Percentiles rank a stretch among this genome's conserved stretches.
Evolutionary conservation across 2,329 filamentous ascomycete species (phyloP).

Genomic region (Verticillium tricorpus): DNA sequence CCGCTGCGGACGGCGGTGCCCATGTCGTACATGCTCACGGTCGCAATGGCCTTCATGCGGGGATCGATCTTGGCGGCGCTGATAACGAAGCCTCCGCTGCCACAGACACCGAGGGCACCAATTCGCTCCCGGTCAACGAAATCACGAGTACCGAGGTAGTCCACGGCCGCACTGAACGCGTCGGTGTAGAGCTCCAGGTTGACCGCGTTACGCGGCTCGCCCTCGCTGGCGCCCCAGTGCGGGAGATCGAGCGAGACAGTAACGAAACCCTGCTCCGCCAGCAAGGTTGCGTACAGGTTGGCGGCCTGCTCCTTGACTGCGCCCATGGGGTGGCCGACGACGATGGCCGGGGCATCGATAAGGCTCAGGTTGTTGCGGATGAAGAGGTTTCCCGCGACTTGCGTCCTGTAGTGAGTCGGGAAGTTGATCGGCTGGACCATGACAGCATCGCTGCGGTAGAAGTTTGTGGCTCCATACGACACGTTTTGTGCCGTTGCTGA

Average conservation of each 20-base stretch:
- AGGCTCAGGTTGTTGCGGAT: background rate
- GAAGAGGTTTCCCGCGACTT: background rate
- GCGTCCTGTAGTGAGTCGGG: background rate
- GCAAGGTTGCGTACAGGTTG: slow-evolving; percentile 22
- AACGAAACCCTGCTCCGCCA: slow-evolving; percentile 18
- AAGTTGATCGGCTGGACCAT: slow-evolving; percentile 2
- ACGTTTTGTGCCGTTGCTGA: slow-evolving; percentile 4
- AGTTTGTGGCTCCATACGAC: slow-evolving; percentile 7
- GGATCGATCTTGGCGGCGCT: slow-evolving; percentile 29
- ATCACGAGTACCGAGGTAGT: slow-evolving; percentile 19
- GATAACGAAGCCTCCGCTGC: slow-evolving; percentile 24
- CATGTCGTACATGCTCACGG: slow-evolving; percentile 12
- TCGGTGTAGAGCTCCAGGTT: slow-evolving; percentile 17
- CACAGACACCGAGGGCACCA: slow-evolving; percentile 24
- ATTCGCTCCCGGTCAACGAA: slow-evolving; percentile 23
- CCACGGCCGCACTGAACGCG: slow-evolving; percentile 14
- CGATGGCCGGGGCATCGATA: slow-evolving; percentile 12
- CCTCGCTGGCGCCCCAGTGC: slow-evolving; percentile 20
- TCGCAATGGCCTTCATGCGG: slow-evolving; percentile 17
- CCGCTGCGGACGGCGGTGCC: slow-evolving; percentile 2
- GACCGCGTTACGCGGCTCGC: slow-evolving; percentile 19
- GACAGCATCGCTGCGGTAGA: slow-evolving; percentile 8
- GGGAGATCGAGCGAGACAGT: slow-evolving; percentile 18
- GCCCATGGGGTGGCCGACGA: slow-evolving; percentile 23
- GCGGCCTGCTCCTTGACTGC: slow-evolving; percentile 25